phyloP scores from a whole-genome alignment of 805 yeast genomes.

The Lipomyces orientalis region DNA sequence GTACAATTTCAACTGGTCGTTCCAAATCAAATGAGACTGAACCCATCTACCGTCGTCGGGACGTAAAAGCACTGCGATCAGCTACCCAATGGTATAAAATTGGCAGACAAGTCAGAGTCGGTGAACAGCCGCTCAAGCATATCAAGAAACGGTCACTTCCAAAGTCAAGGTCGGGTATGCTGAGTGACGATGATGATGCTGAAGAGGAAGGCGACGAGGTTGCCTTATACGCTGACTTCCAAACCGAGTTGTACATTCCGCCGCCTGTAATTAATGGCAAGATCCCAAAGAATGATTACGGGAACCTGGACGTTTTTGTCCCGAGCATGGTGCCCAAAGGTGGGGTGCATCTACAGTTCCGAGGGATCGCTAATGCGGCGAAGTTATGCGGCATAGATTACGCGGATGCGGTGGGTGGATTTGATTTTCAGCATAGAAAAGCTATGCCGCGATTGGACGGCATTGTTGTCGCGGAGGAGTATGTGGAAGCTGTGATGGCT shows the following conservation, averaged over 20 bases:
- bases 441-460: slow-evolving; percentile 77
- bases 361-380: slow-evolving; percentile 71
- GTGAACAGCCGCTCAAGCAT: slow-evolving; percentile 66
- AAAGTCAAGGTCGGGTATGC: slow-evolving; percentile 39
- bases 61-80: slow-evolving; percentile 67
- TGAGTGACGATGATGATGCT: slow-evolving; percentile 41
- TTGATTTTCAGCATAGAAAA: slow-evolving; percentile 63
- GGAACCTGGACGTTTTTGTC: slow-evolving; percentile 81
- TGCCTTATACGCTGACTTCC: slow-evolving; percentile 75
- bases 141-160: slow-evolving; percentile 44
- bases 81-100: slow-evolving; percentile 85
- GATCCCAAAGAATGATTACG: slow-evolving; percentile 76
- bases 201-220: slow-evolving; percentile 56
- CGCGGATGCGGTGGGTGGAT: slow-evolving; percentile 87
- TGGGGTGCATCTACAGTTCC: slow-evolving; percentile 59
- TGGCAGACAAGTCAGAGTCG: slow-evolving; percentile 77
- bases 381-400: slow-evolving; percentile 70
- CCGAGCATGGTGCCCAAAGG: slow-evolving; percentile 84
- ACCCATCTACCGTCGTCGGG: slow-evolving; percentile 63
- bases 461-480: slow-evolving; percentile 70
- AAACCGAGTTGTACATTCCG: slow-evolving; percentile 74
- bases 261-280: slow-evolving; percentile 68
- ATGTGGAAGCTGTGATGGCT: slow-evolving; percentile 61
- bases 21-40: slow-evolving; percentile 52
- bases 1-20: slow-evolving; percentile 57